These are phyloP conservation scores for Amanita polypyramis DNA, from an alignment of 768 basidiomycete genomes.

Conservation along the genomic window DNA sequence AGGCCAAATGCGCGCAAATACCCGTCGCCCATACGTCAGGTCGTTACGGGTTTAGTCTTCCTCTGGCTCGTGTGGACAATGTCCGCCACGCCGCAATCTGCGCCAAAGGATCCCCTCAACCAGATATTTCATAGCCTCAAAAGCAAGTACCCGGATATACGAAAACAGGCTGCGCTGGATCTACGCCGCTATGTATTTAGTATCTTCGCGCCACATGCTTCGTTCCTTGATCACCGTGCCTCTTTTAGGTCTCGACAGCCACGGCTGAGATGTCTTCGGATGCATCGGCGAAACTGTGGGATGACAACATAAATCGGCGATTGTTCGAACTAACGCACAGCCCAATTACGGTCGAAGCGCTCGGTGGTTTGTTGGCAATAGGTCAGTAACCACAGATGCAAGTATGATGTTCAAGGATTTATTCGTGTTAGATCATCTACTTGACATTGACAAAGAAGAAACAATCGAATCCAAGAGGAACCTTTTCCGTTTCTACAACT, in stretches of 20 bases:
- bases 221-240: slow-evolving; percentile 10
- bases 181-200: slow-evolving; percentile 62
- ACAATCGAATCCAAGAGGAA: slow-evolving; percentile 72
- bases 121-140: slow-evolving; percentile 60
- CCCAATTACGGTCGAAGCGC: slow-evolving; percentile 64
- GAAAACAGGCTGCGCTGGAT: slow-evolving; percentile 60
- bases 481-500: slow-evolving; percentile 83
- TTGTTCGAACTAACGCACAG: slow-evolving; percentile 81
- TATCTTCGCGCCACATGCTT: slow-evolving; percentile 7
- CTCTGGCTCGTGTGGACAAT: slow-evolving; percentile 24
- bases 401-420: slow-evolving; percentile 6
- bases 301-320: slow-evolving; percentile 69
- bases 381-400: slow-evolving; percentile 33
- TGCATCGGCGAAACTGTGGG: slow-evolving; percentile 74
- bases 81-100: slow-evolving; percentile 48
- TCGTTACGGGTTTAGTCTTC: neutral
- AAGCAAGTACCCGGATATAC: slow-evolving; percentile 51
- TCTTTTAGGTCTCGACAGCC: slow-evolving; percentile 52
- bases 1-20: slow-evolving; percentile 11
- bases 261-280: slow-evolving; percentile 78
- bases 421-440: slow-evolving; percentile 46
- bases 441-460: slow-evolving; percentile 71
- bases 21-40: neutral
- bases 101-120: slow-evolving; percentile 51
- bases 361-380: slow-evolving; percentile 84